These are phyloP conservation scores for Hymenoscyphus albidus DNA, from an alignment of 2,329 filamentous ascomycete species.

Conservation along the genomic window DNA sequence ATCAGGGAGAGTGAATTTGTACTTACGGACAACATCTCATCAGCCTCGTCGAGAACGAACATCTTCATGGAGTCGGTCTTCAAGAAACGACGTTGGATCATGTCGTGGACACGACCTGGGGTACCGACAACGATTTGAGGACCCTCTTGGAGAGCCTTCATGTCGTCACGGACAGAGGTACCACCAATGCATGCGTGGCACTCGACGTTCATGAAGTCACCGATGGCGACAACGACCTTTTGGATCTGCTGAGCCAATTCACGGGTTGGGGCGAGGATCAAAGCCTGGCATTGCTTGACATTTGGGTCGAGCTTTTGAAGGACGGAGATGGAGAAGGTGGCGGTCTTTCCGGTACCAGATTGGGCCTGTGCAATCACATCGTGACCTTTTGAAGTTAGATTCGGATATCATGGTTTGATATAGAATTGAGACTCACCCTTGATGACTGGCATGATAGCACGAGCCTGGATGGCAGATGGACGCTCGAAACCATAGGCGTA, in stretches of 20 bases:
- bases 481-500: conserved; percentile 99
- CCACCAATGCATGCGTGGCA: conserved; percentile 99
- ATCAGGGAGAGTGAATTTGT: neutral
- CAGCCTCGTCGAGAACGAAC: conserved; percentile 98
- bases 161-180: conserved; percentile 96
- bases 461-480: conserved; percentile 98
- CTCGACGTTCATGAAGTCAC: conserved; percentile 99
- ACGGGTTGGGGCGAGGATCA: conserved; percentile 96
- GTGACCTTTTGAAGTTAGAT: conserved; percentile 57
- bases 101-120: conserved; percentile 96
- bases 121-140: conserved; percentile 98
- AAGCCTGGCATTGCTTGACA: conserved; percentile 94
- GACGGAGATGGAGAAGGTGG: conserved; percentile 98
- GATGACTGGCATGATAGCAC: conserved; percentile 99
- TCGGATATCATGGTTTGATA: conserved; percentile 7
- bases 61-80: conserved; percentile 99
- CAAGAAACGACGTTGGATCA: conserved; percentile 97
- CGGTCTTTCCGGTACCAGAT: conserved; percentile 36
- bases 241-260: conserved; percentile 99
- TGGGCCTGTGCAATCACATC: conserved; percentile 87
- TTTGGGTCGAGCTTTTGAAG: conserved; percentile 97
- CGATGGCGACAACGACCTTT: conserved; percentile 97
- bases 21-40: conserved; percentile 92
- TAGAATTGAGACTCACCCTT: conserved; percentile 65
- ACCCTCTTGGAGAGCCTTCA: conserved; percentile 94